Evolutionary conservation across 805 yeast species (phyloP).

Genomic region (Huiozyma sinensis): DNA sequence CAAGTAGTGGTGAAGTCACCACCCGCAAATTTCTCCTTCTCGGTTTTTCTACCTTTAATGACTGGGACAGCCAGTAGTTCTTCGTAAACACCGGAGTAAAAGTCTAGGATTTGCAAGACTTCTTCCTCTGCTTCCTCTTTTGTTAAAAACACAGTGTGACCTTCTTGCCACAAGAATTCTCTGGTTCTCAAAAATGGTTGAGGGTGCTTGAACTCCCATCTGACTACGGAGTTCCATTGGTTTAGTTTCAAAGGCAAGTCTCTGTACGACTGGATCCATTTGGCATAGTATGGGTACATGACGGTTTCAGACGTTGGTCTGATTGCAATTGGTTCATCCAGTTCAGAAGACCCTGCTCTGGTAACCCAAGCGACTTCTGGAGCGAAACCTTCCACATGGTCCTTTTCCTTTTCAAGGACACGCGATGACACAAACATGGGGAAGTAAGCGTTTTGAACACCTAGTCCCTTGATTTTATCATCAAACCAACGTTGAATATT

Average conservation of each 20-base stretch:
- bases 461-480: constrained; percentile 66
- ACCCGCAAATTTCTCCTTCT: constrained; percentile 97
- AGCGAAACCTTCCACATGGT: constrained; percentile 97
- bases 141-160: constrained; percentile 95
- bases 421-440: constrained; percentile 95
- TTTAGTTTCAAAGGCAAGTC: constrained; percentile 92
- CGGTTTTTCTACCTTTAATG: constrained; percentile 88
- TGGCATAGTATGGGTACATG: constrained; percentile 98
- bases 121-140: constrained; percentile 71
- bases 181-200: constrained; percentile 98
- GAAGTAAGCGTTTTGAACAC: constrained; percentile 92
- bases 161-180: constrained; percentile 99
- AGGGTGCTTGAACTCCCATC: constrained; percentile 99
- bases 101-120: constrained; percentile 76
- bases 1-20: constrained; percentile 90
- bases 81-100: constrained; percentile 75
- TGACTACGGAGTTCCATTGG: constrained; percentile 99
- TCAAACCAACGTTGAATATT: constrained; percentile 82
- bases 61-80: constrained; percentile 96
- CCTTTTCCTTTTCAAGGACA: constrained; percentile 95
- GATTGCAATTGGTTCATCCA: constrained; percentile 97
- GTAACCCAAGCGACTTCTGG: constrained; percentile 99
- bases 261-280: constrained; percentile 97
- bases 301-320: constrained; percentile 99
- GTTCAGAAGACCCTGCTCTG: constrained; percentile 83